Percentiles rank a stretch among this genome's conserved stretches.
These are phyloP conservation scores for Blattamonas nauphoetae DNA, from an alignment of 78 protist genomes.

Conservation along the genomic window DNA sequence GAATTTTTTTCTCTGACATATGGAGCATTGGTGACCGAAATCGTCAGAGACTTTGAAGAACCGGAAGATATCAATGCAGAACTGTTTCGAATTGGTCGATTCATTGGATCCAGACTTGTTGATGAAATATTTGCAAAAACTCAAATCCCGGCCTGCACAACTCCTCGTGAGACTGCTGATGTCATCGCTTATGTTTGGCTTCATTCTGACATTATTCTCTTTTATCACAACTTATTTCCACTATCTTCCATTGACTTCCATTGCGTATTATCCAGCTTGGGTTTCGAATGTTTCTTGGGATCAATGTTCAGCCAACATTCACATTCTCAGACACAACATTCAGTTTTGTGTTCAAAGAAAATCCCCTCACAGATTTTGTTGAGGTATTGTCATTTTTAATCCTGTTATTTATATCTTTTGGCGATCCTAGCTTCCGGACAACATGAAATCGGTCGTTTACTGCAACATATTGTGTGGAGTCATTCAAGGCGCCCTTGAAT, in stretches of 20 bases:
- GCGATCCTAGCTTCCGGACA: conserved; percentile 4
- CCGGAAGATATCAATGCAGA: conserved; percentile 70
- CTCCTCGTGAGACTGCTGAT: conserved; percentile 80
- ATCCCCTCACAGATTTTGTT: conserved; percentile 72
- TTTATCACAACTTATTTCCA: no score
- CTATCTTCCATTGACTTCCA: no score
- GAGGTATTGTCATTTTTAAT: conserved; percentile 55
- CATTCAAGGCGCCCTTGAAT: conserved; percentile 83
- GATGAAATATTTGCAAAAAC: conserved; percentile 86
- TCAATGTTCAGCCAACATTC: conserved; percentile 57
- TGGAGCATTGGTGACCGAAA: conserved; percentile 87
- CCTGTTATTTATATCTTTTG: not conserved
- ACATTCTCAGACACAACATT: conserved; percentile 40
- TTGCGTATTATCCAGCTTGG: no score
- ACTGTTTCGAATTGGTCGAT: conserved; percentile 88
- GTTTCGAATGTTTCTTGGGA: conserved; percentile 84
- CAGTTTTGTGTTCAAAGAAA: conserved; percentile 58
- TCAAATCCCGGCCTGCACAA: conserved; percentile 42
- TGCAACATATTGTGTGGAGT: conserved; percentile 86
- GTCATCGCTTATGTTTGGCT: conserved; percentile 61
- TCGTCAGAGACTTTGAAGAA: conserved; percentile 75
- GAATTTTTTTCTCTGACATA: conserved; percentile 91
- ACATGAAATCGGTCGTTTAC: conserved; percentile 24
- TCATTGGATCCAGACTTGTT: conserved; percentile 80
- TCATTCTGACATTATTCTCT: not conserved